Evolutionary conservation across 305 asterid genomes (phyloP).

Genomic region (Ajuga reptans): DNA sequence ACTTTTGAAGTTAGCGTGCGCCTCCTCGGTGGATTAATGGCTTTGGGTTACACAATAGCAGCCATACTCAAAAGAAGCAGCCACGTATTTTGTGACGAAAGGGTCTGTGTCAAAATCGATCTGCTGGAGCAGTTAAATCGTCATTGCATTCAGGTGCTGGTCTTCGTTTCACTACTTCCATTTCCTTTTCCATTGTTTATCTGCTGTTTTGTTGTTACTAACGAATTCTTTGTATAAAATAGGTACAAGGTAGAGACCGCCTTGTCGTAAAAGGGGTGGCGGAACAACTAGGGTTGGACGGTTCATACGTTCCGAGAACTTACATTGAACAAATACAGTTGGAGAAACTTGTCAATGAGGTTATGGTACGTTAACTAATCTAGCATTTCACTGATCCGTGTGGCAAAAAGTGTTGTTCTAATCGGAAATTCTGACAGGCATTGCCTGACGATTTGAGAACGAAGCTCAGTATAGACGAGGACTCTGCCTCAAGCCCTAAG

Average conservation of each 20-base stretch:
- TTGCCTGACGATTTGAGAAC: conserved; percentile 89
- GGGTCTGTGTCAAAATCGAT: conserved; percentile 87
- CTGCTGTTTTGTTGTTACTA: not conserved
- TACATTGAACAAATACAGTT: conserved; percentile 94
- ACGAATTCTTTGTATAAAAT: not conserved
- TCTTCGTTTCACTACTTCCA: not conserved
- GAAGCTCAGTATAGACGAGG: conserved; percentile 89
- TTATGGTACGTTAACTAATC: conserved; percentile 63
- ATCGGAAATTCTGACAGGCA: conserved; percentile 50
- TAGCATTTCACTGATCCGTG: conserved; percentile 11
- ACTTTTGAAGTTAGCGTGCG: conserved; percentile 97
- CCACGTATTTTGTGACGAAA: conserved; percentile 72
- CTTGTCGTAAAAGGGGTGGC: conserved; percentile 53
- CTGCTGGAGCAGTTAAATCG: conserved; percentile 94
- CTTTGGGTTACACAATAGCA: conserved; percentile 96
- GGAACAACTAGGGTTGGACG: conserved; percentile 80
- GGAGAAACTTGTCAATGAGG: conserved; percentile 89
- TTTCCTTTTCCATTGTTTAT: not conserved
- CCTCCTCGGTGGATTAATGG: conserved; percentile 98
- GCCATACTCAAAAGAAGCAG: conserved; percentile 93
- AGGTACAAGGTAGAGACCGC: conserved; percentile 98
- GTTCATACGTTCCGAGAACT: conserved; percentile 83
- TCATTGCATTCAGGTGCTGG: conserved; percentile 75
- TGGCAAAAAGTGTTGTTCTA: conserved; percentile 20
- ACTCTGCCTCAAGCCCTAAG: conserved; percentile 69